Base-by-base conservation (phyloP, 352 stramenopile species). In the Phytopythium litorale region DNA sequence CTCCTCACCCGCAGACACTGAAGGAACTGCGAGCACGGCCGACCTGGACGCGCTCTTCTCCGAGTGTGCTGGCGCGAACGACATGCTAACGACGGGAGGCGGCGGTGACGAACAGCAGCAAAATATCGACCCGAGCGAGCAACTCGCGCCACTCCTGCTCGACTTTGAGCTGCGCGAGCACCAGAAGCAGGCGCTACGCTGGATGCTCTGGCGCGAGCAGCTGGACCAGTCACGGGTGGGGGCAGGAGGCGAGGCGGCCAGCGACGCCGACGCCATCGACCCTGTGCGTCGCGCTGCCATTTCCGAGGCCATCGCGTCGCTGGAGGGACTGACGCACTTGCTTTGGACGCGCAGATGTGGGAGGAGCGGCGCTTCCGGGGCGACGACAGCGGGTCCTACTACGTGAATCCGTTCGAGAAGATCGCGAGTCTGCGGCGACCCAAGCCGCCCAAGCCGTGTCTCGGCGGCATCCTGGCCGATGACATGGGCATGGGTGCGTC, bases 381-480 rank as follows among this genome's bases (percentile, higher is more conserved):
- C 35, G 50, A 43, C 18, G 74, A 60, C 4, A 65, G 82, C 13
- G 67, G 56, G n/a, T 67, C 65, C 3, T 96, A 92, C 56, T 96
- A 79, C 54, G 78, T 96, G 33, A 97, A 94, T 33, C 70, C 75
- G 9, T 95, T 94, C 42, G 87, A 93, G 62, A 91, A 89, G 59
- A 77, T 76, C 53, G 85, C 79, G 19, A 93, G 81, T 40, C 73
- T 96, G 37, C 68, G 60, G 40, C 70, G 70, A 4, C 87, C 81
- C 19, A 53, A 76, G 52, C 78, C 74, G 52, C 84, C 82, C 33
- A 64, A 60, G 18, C 88, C 79, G 12, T 93, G 81, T 58, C 67
- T 79, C 11, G 89, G 89, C 28, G 91, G 91, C 21, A 96, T 97
- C 61, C 67, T 97, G 19, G 88, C 88, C 3, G 91, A 97, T 42